Evolutionary conservation across 179 eudicot genomes (phyloP).

Genomic region (Silene coronaria): DNA sequence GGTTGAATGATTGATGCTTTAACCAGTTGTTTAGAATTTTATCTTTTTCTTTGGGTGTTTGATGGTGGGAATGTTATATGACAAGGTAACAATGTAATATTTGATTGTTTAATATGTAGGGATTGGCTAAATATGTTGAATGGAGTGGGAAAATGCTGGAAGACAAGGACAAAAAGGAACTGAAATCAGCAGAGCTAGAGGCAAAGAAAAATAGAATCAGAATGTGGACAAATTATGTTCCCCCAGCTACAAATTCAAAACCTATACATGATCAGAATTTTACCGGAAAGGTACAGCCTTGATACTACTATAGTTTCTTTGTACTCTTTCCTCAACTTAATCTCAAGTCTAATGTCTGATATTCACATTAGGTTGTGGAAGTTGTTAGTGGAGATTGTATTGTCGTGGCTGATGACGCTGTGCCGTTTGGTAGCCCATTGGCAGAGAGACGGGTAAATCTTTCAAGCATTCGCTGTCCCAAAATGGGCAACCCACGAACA

Average conservation of each 20-base stretch:
- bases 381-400: slow-evolving; percentile 92
- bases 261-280: slow-evolving; percentile 93
- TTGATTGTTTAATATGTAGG: slow-evolving; percentile 37
- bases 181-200: slow-evolving; percentile 79
- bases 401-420: slow-evolving; percentile 85
- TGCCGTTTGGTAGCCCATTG: slow-evolving; percentile 73
- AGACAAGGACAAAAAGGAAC: slow-evolving; percentile 52
- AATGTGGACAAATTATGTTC: slow-evolving; percentile 82
- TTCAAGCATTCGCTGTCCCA: slow-evolving; percentile 87
- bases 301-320: background rate
- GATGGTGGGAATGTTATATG: background rate
- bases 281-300: slow-evolving; percentile 68
- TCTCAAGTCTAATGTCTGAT: slow-evolving; percentile 4
- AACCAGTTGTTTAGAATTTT: background rate
- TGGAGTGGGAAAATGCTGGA: slow-evolving; percentile 93
- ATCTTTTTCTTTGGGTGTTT: background rate
- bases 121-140: slow-evolving; percentile 87
- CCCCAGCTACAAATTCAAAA: slow-evolving; percentile 76
- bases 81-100: background rate
- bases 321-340: background rate
- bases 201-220: slow-evolving; percentile 73
- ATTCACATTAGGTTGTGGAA: slow-evolving; percentile 66
- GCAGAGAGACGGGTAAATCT: slow-evolving; percentile 95
- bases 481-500: slow-evolving; percentile 69
- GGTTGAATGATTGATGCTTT: background rate